Evolutionary conservation across 2,329 filamentous ascomycete genomes (phyloP).

Genomic region (Endoconidiophora polonica): DNA sequence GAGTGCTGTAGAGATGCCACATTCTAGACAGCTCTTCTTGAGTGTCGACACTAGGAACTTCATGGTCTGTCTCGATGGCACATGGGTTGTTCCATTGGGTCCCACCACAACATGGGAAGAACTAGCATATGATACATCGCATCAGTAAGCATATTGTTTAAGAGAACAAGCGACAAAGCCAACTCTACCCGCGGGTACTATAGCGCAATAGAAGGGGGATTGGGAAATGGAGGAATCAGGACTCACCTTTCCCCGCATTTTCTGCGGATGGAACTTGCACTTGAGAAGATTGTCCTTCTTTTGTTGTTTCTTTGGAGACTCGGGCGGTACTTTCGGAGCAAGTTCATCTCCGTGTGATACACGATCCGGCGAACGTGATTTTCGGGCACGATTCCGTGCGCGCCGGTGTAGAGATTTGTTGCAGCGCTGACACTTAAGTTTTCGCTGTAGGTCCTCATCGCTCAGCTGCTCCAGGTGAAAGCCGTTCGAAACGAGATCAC

Average conservation of each 20-base stretch:
- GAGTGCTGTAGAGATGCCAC: conserved; percentile 18
- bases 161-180: no score
- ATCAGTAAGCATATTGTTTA: no score
- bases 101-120: conserved; percentile 20
- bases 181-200: no score
- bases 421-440: conserved; percentile 19
- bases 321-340: not conserved
- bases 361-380: not conserved
- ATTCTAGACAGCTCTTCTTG: conserved; percentile 18
- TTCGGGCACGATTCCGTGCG: not conserved
- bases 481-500: not conserved
- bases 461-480: conserved; percentile 16
- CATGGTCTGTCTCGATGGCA: conserved; percentile 17
- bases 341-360: not conserved
- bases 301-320: not conserved
- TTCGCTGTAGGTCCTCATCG: conserved; percentile 18
- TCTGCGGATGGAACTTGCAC: conserved; percentile 17
- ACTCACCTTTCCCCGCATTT: conserved; percentile 17
- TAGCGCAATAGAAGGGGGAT: not conserved
- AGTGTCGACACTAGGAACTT: not conserved
- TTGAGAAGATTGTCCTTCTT: conserved; percentile 6
- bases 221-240: no score
- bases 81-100: conserved; percentile 17
- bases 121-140: not conserved
- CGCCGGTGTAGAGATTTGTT: conserved; percentile 11